Evolutionary conservation across 2,329 filamentous ascomycete species (phyloP), one percentile per base, ranked within the genome.

Genomic region (Pestalotiopsis sp.): DNA sequence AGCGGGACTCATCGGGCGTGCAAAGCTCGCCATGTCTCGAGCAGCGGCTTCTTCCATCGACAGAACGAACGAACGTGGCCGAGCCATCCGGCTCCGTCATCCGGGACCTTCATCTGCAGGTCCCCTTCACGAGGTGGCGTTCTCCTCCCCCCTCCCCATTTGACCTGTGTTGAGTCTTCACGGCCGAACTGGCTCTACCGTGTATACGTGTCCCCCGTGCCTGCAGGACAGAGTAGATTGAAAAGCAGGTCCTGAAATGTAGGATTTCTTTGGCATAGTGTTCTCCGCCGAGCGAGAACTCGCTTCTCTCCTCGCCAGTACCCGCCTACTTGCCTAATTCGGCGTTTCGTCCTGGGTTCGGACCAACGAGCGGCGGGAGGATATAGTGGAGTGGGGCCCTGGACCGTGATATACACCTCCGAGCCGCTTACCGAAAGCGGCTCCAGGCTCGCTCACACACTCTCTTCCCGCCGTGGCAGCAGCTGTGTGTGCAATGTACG

Each of bases 341-440:
- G 63, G 63, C 63, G 63, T 56, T 39, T 40, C 24, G 44, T 65
- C 63, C 63, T 56, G 22, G 52, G 44, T n/a, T 52, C n/a, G 44
- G 44, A 52, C 44, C 44, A 52, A 52, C 44, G 44, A 52, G 44
- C 7, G 20, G 7, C 44, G 44, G 17, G 17, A 52, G 30, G 30
- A 35, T 35, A 35, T 35, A n/a, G 6, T 52, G 39, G 11, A 56
- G 52, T 65, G 63, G 63, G 63, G 52, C 22, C n/a, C 7, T 55
- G n/a, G 26, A 61, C 20, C 11, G 22, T 39, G 10, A 40, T 38
- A 48, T 63, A 63, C 24, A 63, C 60, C 38, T 44, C 60, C 60
- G 60, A 63, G 38, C 60, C 60, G 60, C 60, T 63, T 63, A 63
- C 60, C 60, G 60, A 39, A 63, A 63, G 60, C 38, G 38, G 60